phyloP scores from a whole-genome alignment of 1,284 basidiomycete species.

The Melampsora americana region DNA sequence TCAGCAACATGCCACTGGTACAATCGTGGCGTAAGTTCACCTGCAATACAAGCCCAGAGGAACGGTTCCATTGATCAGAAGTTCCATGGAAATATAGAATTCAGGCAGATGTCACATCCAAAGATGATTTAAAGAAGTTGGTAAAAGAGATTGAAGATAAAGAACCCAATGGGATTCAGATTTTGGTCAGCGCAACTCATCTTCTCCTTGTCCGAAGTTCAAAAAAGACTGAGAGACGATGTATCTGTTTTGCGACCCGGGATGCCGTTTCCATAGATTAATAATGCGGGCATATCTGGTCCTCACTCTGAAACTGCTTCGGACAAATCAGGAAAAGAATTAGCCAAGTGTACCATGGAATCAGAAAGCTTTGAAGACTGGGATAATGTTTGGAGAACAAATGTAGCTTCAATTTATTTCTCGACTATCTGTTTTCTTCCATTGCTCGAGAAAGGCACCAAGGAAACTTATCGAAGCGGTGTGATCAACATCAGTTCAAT shows the following conservation, averaged over 20 bases:
- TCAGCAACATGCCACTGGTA: conserved; percentile 32
- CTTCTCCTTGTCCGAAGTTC: neutral
- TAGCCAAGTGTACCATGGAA: conserved; percentile 7
- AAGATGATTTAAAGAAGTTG: conserved; percentile 35
- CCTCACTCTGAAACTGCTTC: conserved; percentile 8
- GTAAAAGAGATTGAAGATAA: conserved; percentile 32
- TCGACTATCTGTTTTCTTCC: conserved; percentile 38
- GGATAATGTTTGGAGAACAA: conserved; percentile 43
- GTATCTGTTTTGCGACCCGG: neutral
- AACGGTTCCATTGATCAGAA: too few relatives aligned
- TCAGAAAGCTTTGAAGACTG: conserved; percentile 40
- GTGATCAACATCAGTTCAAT: conserved; percentile 43
- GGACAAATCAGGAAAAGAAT: conserved; percentile 9
- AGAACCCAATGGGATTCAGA: conserved; percentile 41
- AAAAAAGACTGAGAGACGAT: neutral
- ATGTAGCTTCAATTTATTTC: conserved; percentile 36
- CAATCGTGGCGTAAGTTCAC: conserved; percentile 37
- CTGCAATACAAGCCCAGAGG: neutral
- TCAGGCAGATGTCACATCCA: conserved; percentile 40
- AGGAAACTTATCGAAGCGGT: conserved; percentile 30
- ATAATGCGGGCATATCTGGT: conserved; percentile 42
- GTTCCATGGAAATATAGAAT: neutral
- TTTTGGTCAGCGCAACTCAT: conserved; percentile 19
- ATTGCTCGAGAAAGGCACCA: conserved; percentile 19
- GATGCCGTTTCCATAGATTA: conserved; percentile 2